Conservation (phyloP, 2,329 filamentous ascomycete species). For the Pseudogymnoascus sp. region DNA sequence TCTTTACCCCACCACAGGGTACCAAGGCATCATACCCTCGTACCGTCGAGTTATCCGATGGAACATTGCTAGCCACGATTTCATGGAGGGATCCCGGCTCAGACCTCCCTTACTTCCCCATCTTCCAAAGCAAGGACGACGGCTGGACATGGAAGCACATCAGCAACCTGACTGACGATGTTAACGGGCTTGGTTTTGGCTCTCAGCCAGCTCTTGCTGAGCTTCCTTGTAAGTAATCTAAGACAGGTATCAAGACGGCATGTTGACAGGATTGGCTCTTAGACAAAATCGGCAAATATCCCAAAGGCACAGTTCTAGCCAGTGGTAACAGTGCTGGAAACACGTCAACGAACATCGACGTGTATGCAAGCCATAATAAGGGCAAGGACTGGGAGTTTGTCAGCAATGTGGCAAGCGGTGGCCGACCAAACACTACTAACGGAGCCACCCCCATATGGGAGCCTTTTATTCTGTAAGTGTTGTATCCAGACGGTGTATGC, state of each 20-base stretch:
- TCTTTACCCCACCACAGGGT: background rate
- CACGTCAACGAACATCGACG: conserved; percentile 55
- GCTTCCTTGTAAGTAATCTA: conserved; percentile 35
- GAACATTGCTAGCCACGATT: conserved; percentile 46
- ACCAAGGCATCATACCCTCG: conserved; percentile 26
- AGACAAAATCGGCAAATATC: conserved; percentile 48
- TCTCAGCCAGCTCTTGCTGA: conserved; percentile 65
- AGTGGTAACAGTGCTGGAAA: conserved; percentile 32
- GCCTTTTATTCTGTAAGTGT: conserved; percentile 50
- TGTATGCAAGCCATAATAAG: conserved; percentile 56
- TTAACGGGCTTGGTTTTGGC: conserved; percentile 57
- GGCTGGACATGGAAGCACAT: conserved; percentile 58
- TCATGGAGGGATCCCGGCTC: conserved; percentile 51
- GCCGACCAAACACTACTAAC: conserved; percentile 51
- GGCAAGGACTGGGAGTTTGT: conserved; percentile 62
- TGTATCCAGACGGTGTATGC: background rate
- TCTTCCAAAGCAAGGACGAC: conserved; percentile 45
- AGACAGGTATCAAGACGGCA: background rate
- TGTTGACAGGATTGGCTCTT: background rate
- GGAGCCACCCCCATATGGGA: conserved; percentile 66
- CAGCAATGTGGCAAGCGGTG: conserved; percentile 55
- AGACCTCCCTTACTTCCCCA: conserved; percentile 44
- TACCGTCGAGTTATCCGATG: conserved; percentile 28
- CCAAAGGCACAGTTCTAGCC: conserved; percentile 55
- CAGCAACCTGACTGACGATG: conserved; percentile 54